These are phyloP conservation scores for Termitomyces sp. DNA, from an alignment of 768 basidiomycete genomes.

Conservation along the genomic window DNA sequence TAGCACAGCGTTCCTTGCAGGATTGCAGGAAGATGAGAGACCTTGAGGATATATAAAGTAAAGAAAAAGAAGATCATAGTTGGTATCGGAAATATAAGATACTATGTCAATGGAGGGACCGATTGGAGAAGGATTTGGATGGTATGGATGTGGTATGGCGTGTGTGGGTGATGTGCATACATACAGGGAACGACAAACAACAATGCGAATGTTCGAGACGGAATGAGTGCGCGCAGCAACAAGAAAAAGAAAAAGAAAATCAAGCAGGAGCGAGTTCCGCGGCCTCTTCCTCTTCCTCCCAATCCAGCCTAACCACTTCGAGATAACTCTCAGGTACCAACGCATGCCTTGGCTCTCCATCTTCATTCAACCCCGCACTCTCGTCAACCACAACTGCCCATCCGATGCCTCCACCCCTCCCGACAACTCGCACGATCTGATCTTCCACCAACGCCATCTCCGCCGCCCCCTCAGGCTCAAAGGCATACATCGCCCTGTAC, in stretches of 20 bases:
- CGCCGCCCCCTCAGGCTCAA: constrained; percentile 76
- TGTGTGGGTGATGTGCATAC: neutral
- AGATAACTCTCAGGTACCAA: constrained; percentile 81
- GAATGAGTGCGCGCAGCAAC: neutral
- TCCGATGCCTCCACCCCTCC: constrained; percentile 73
- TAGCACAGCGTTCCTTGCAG: no score
- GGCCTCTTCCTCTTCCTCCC: constrained; percentile 25
- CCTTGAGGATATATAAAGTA: no score
- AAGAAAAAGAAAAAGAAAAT: neutral
- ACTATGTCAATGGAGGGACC: neutral
- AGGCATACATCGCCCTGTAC: constrained; percentile 76
- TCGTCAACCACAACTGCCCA: constrained; percentile 70
- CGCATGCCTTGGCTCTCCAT: constrained; percentile 43
- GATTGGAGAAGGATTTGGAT: neutral
- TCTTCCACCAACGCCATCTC: constrained; percentile 83
- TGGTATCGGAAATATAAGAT: neutral
- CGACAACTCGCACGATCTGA: constrained; percentile 70
- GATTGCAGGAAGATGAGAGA: no score
- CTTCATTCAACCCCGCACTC: constrained; percentile 15
- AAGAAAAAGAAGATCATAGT: neutral
- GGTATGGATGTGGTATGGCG: neutral
- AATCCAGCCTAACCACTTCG: constrained; percentile 50
- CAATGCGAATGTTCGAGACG: neutral
- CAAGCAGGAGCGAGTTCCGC: neutral
- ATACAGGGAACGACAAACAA: neutral